Evolutionary conservation across 345 rosid species (phyloP), one percentile per base, ranked within the genome.

Genomic region (Sonneratia caseolaris): DNA sequence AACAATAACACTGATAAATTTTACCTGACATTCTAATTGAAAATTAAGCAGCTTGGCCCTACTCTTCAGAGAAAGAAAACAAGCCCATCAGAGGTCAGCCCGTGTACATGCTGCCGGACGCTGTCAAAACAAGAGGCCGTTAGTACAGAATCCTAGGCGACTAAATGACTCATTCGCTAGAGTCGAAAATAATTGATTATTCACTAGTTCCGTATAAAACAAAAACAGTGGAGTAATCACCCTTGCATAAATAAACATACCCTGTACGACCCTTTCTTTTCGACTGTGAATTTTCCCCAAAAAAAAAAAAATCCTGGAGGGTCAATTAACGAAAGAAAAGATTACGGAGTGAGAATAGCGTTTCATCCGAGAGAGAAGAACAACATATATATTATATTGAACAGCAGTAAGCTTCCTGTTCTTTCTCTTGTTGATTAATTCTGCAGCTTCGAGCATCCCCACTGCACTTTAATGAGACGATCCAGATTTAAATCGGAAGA

Each of bases 21-120:
- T 53, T 84, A 92, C 97, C 96, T 77, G 93, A 86, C 93, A 92
- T 92, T 64, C 78, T 78, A 82, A 70, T 22, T 53, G 22, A 70
- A 70, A 73, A 64, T 66, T 65, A 62, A 32, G 62, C 62, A 24
- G 56, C 69, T 67, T 73, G 61, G 55, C 40, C 76, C 56, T 73
- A 67, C 59, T 72, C 70, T 66, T 72, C 36, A 38, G 49, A 51
- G 61, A 15, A 66, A 38, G 75, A 72, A 37, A 48, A 43, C 62
- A 37, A 72, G 49, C 70, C 66, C 45, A 37, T 21, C 53, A 18
- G 42, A 43, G 36, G n/a, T n/a, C 48, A 47, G 36, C 49, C 66
- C 37, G 9, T 21, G 53, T 55, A 38, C 61, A 15, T 1, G 64
- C 45, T 27, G 64, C 48, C 1, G 59, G 35, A 64, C n/a, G n/a